Percentiles rank a stretch among this genome's conserved stretches.
phyloP scores from a whole-genome alignment of 1,284 basidiomycete genomes.

The Ustilago xerochloae region DNA sequence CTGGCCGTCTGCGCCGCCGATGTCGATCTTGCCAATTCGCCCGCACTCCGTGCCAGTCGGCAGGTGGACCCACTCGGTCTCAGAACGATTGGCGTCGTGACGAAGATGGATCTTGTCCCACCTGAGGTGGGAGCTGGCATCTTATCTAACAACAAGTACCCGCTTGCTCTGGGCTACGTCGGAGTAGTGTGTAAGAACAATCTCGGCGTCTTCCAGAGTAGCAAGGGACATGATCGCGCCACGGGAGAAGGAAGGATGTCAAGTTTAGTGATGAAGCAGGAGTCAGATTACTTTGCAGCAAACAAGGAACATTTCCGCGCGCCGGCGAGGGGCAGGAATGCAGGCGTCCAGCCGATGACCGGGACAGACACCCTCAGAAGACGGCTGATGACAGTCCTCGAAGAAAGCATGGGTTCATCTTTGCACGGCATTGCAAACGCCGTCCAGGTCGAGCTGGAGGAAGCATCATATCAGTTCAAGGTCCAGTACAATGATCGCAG shows the following conservation, averaged over 20 bases:
- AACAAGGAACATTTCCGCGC: constrained; percentile 78
- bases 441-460: constrained; percentile 95
- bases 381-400: constrained; percentile 93
- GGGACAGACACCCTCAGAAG: constrained; percentile 89
- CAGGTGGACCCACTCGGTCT: constrained; percentile 93
- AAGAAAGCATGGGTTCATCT: constrained; percentile 95
- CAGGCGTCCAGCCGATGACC: constrained; percentile 73
- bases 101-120: constrained; percentile 97
- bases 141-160: constrained; percentile 89
- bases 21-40: constrained; percentile 97
- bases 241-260: constrained; percentile 57
- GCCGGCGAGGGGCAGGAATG: constrained; percentile 71
- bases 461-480: constrained; percentile 98
- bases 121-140: constrained; percentile 85
- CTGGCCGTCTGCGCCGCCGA: constrained; percentile 97
- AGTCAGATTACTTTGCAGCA: constrained; percentile 82
- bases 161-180: constrained; percentile 95
- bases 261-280: constrained; percentile 76
- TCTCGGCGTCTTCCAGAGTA: constrained; percentile 44
- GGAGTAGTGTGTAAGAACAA: constrained; percentile 82
- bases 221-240: constrained; percentile 50
- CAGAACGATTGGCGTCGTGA: constrained; percentile 95
- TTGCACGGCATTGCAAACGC: constrained; percentile 95
- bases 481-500: constrained; percentile 98
- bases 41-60: constrained; percentile 89